Conservation (phyloP, 208 protist species). For the Trypanosoma grayi region DNA sequence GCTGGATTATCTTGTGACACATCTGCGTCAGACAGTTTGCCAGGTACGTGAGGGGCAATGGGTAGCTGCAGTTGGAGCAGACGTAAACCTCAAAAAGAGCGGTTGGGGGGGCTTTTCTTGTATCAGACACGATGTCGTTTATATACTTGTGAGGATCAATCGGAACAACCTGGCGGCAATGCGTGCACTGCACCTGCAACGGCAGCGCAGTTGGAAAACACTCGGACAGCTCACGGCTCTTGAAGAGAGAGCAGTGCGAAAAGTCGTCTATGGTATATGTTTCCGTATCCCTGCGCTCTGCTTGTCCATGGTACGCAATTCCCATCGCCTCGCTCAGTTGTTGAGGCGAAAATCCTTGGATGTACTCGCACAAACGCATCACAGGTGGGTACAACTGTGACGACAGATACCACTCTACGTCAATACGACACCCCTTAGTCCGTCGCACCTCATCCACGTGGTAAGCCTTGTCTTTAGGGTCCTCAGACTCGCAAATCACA, state of each 20-base stretch:
- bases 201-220: conserved; percentile 74
- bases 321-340: conserved; percentile 89
- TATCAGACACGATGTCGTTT: conserved; percentile 38
- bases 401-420: conserved; percentile 94
- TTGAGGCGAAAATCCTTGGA: conserved; percentile 82
- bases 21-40: conserved; percentile 80
- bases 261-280: conserved; percentile 51
- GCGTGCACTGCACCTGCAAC: conserved; percentile 69
- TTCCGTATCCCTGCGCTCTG: conserved; percentile 16
- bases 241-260: conserved; percentile 73
- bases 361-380: conserved; percentile 92
- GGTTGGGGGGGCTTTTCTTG: conserved; percentile 7
- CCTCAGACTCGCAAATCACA: conserved; percentile 91
- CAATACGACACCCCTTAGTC: conserved; percentile 57
- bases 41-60: conserved; percentile 63
- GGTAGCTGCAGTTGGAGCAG: conserved; percentile 57
- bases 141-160: conserved; percentile 84
- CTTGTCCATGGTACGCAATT: conserved; percentile 40
- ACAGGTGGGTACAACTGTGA: conserved; percentile 95
- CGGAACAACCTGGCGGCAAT: conserved; percentile 60
- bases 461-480: conserved; percentile 68
- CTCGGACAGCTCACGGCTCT: conserved; percentile 54
- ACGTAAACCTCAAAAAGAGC: conserved; percentile 69
- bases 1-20: conserved; percentile 61
- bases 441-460: conserved; percentile 87